Base-by-base conservation (phyloP, 2,329 filamentous ascomycete species). In the Didymella glomerata region DNA sequence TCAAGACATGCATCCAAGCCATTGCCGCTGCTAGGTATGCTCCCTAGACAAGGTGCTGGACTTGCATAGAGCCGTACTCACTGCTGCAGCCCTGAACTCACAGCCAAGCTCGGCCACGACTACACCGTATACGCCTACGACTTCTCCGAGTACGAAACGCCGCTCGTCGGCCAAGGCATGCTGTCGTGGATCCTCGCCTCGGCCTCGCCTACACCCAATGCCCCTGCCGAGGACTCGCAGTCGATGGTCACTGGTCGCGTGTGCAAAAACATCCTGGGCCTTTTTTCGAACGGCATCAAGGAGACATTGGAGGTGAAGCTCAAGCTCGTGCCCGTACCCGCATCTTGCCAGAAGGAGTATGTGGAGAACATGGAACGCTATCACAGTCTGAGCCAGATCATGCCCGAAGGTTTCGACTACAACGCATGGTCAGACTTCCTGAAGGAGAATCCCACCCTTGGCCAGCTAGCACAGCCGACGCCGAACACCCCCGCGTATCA, bases 71-170 rank as follows among this genome's bases (percentile, higher is more conserved):
- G 20, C 45, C 30, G 3, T 61, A 57, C 70, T 71, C 63, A 70
- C 68, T 52, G 47, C 49, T 54, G 86, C 80, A 98, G 95, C 74
- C 95, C 95, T 36, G 95, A 99, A 79, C 85, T 99, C 45, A 82
- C 93, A 46, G 86, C 87, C 73, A 82, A 90, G 82, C 75, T 89
- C 60, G 84, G 90, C 79, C 80, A 86, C 77, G 93, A 99, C 79
- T 99, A 95, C 79, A 95, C 93, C n/a, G 88, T 99, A 56, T 99
- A 99, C 78, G 93, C 94, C 28, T 92, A 92, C 80, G 95, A 99
- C 77, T 98, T 94, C 77, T 97, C 95, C 13, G 95, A 99, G 79
- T 91, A 91, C 64, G 93, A 97, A 73, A 92, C 89, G 18, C 95
- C 96, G 52, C 84, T 98, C 55, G 94, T 97, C 24, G 95, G 95